Evolutionary conservation across 768 basidiomycete genomes (phyloP).

Genomic region (Leccinum subgranulosum): DNA sequence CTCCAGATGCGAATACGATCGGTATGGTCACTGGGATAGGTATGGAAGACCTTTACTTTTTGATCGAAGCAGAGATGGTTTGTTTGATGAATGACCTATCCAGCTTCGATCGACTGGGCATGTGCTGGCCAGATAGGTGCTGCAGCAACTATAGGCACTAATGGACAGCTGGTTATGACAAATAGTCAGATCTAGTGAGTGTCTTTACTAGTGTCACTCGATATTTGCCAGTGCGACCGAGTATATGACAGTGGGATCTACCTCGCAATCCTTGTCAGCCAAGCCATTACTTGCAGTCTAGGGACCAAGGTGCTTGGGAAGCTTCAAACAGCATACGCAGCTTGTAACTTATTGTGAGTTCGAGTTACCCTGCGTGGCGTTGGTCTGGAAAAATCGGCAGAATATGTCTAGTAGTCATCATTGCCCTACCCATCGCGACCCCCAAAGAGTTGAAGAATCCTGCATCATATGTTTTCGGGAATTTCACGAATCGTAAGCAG

Average conservation of each 20-base stretch:
- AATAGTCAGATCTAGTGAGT: constrained; percentile 43
- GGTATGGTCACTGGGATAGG: constrained; percentile 42
- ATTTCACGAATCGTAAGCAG: constrained; percentile 52
- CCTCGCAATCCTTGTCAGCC: constrained; percentile 53
- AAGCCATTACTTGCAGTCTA: constrained; percentile 62
- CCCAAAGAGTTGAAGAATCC: constrained; percentile 57
- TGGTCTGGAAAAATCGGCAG: not conserved
- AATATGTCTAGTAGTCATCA: constrained; percentile 32
- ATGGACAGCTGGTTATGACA: constrained; percentile 33
- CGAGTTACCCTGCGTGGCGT: not conserved
- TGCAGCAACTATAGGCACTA: constrained; percentile 54
- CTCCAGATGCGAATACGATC: constrained; percentile 45
- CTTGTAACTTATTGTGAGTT: constrained; percentile 37
- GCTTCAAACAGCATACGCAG: constrained; percentile 52
- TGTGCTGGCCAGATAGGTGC: constrained; percentile 62
- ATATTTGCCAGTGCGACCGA: constrained; percentile 40
- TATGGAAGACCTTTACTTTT: not conserved
- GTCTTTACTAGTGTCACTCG: constrained; percentile 16
- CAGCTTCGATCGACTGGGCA: constrained; percentile 60
- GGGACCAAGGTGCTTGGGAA: constrained; percentile 62
- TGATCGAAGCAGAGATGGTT: not conserved
- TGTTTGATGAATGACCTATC: constrained; percentile 35
- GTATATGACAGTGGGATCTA: constrained; percentile 53
- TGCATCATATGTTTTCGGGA: constrained; percentile 56
- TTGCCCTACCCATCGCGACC: constrained; percentile 62